phyloP scores from a whole-genome alignment of 2,329 filamentous ascomycete species.

The Arthrobotrys entomopaga region DNA sequence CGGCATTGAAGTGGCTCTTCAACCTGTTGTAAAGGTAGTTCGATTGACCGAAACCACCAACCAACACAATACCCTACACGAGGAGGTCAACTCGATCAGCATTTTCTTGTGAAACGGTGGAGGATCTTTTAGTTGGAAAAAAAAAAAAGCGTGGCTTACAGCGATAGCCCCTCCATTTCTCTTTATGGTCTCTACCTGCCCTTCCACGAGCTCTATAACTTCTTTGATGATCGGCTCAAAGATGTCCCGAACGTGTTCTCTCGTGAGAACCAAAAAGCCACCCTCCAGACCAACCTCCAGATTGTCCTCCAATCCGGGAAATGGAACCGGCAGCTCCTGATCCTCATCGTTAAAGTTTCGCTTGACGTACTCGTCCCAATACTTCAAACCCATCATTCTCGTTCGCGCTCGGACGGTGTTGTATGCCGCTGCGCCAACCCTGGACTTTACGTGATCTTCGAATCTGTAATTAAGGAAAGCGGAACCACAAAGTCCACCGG shows the following conservation, averaged over 20 bases:
- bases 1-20: conserved; percentile 73
- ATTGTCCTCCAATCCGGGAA: conserved; percentile 79
- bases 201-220: conserved; percentile 74
- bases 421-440: conserved; percentile 44
- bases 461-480: conserved; percentile 80
- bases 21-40: conserved; percentile 78
- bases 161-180: conserved; percentile 70
- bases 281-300: conserved; percentile 78
- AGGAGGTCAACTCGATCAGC: conserved; percentile 59
- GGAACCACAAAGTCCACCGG: conserved; percentile 76
- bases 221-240: conserved; percentile 79
- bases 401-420: conserved; percentile 56
- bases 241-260: conserved; percentile 68
- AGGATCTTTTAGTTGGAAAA: not conserved
- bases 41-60: conserved; percentile 83
- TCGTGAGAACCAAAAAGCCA: conserved; percentile 78
- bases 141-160: conserved; percentile 51
- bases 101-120: conserved; percentile 21
- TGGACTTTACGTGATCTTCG: conserved; percentile 63
- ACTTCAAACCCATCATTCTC: conserved; percentile 70
- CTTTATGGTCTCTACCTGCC: conserved; percentile 73
- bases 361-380: conserved; percentile 87
- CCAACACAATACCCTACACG: conserved; percentile 75
- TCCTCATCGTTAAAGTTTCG: conserved; percentile 83
- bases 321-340: conserved; percentile 79